Evolutionary conservation across 495 filamentous ascomycete species (phyloP).

Genomic region (Talaromyces ruber): DNA sequence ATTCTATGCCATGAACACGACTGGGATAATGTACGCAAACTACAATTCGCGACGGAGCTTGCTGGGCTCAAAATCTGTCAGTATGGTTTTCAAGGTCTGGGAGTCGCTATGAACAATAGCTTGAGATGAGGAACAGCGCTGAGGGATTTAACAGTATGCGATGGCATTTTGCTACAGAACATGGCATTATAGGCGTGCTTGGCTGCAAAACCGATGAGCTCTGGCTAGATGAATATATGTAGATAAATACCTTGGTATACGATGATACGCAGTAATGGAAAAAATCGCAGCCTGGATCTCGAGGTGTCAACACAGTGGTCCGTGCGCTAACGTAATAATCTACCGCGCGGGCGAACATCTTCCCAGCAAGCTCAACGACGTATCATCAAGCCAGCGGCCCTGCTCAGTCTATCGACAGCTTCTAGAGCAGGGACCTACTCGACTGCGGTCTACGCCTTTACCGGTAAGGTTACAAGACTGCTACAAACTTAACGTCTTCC

Average conservation of each 20-base stretch:
- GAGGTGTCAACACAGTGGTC: not conserved
- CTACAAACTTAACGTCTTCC: not conserved
- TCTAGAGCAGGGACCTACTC: constrained; percentile 3
- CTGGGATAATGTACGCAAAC: constrained; percentile 42
- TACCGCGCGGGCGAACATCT: not conserved
- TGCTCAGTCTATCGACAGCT: constrained; percentile 3
- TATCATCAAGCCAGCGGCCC: not conserved
- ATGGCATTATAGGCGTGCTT: not conserved
- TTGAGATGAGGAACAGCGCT: not conserved
- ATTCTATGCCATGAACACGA: constrained; percentile 40
- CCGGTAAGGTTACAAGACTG: not conserved
- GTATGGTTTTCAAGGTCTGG: constrained; percentile 55
- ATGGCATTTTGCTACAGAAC: not conserved
- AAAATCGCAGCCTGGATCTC: not conserved
- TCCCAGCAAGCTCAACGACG: not conserved
- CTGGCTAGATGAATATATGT: too few species aligned
- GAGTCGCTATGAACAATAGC: constrained; percentile 2
- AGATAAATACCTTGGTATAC: too few species aligned
- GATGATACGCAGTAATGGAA: too few species aligned
- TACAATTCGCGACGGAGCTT: constrained; percentile 56
- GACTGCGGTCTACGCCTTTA: too few species aligned
- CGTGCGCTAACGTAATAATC: not conserved
- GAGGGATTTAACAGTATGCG: not conserved
- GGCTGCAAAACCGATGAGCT: not conserved
- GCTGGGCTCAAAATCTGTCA: constrained; percentile 59